phyloP scores from a whole-genome alignment of 768 basidiomycete genomes.

The Rhodotorula kratochvilovae region DNA sequence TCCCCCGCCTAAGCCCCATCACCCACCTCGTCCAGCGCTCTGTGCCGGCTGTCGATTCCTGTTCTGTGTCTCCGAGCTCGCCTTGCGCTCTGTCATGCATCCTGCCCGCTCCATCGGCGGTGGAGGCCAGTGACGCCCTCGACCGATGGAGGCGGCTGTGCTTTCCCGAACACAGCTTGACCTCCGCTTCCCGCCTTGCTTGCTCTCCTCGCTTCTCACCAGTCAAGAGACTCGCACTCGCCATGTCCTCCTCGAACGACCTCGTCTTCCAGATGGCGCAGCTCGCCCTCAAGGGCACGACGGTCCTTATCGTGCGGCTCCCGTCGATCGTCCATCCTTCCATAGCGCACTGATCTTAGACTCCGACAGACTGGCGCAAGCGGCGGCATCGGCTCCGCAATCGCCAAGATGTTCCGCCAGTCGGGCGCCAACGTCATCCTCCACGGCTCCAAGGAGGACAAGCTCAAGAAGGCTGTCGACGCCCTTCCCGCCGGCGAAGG shows the following conservation, averaged over 20 bases:
- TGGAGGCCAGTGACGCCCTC: too few relatives aligned
- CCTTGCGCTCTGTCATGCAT: too few relatives aligned
- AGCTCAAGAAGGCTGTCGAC: not conserved
- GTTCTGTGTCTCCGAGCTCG: too few relatives aligned
- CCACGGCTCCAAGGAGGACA: not conserved
- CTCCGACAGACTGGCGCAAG: not conserved
- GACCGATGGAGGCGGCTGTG: too few relatives aligned
- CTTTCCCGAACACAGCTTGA: too few relatives aligned
- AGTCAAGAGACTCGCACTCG: not conserved
- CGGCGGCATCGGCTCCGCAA: not conserved
- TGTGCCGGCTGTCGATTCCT: too few relatives aligned
- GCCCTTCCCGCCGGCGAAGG: not conserved
- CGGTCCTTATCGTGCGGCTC: not conserved
- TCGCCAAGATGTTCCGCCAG: not conserved
- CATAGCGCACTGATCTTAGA: not conserved
- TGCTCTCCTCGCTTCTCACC: too few relatives aligned
- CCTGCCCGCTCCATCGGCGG: too few relatives aligned
- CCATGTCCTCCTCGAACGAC: not conserved
- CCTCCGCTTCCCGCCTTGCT: not conserved
- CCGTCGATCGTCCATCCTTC: not conserved
- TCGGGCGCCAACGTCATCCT: not conserved
- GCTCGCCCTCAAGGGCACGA: not conserved
- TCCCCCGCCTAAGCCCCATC: too few relatives aligned
- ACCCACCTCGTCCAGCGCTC: too few relatives aligned
- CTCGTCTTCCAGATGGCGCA: not conserved